These are phyloP conservation scores for Gracilaria vermiculophylla DNA, from an alignment of 23 red algal genomes.

Conservation along the genomic window DNA sequence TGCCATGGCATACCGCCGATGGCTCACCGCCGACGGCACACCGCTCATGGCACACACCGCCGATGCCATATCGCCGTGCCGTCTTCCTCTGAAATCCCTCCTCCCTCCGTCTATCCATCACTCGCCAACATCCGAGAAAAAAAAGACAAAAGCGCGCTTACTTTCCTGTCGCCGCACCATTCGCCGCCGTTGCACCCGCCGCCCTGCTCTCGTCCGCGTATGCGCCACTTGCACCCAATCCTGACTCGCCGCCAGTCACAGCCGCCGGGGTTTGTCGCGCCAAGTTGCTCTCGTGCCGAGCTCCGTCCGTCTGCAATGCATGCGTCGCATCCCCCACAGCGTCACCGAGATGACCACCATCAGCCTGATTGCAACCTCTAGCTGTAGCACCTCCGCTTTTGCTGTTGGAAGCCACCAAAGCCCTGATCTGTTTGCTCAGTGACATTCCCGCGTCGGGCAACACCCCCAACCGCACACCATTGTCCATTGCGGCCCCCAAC, in stretches of 20 bases:
- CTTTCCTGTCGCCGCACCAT: background rate
- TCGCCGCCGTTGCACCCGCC: background rate
- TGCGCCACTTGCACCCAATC: background rate
- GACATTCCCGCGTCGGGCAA: slow-evolving; percentile 4
- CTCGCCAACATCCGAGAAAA: background rate
- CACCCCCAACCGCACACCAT: background rate
- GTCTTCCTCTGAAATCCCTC: too few relatives aligned
- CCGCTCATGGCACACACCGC: too few relatives aligned
- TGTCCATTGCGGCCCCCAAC: background rate
- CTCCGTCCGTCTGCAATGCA: background rate
- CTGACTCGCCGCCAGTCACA: background rate
- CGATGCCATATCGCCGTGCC: too few relatives aligned
- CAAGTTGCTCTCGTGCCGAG: background rate
- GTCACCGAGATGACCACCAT: background rate
- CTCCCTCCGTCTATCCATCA: too few relatives aligned
- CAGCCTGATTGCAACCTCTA: background rate
- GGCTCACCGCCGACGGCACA: too few relatives aligned
- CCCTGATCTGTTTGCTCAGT: slow-evolving; percentile 6
- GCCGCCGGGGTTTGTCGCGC: background rate
- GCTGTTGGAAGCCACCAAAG: background rate
- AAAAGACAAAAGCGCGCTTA: background rate
- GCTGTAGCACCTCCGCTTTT: background rate
- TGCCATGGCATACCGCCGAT: too few relatives aligned
- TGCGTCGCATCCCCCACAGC: background rate
- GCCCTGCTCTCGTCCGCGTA: background rate